Evolutionary conservation across 176 grass and related monocot genomes (phyloP).

Genomic region (Cenchrus fungigraminus): DNA sequence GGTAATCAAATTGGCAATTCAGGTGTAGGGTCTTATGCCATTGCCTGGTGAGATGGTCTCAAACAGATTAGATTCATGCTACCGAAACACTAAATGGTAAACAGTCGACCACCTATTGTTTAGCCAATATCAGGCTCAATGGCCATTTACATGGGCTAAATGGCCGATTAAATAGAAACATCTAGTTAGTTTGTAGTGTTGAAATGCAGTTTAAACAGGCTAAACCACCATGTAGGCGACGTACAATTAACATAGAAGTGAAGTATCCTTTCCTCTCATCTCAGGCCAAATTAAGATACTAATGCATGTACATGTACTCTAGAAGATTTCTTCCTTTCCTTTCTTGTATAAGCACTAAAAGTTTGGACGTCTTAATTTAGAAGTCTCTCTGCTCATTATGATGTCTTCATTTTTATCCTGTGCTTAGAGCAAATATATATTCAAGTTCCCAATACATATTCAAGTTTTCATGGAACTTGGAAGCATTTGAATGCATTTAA

Average conservation of each 20-base stretch:
- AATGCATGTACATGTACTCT: conserved; percentile 16
- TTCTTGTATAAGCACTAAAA: conserved; percentile 24
- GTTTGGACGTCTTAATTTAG: not conserved
- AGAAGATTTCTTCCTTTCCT: not conserved
- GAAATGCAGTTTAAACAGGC: too few relatives aligned
- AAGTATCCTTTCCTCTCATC: not conserved
- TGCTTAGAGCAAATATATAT: conserved; percentile 21
- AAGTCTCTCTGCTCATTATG: not conserved
- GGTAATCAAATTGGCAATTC: conserved; percentile 10
- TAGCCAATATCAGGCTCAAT: too few relatives aligned
- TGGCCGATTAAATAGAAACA: too few relatives aligned
- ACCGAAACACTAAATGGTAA: too few relatives aligned
- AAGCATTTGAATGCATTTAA: conserved; percentile 39
- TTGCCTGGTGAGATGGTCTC: not conserved
- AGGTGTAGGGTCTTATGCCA: not conserved
- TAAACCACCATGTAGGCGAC: too few relatives aligned
- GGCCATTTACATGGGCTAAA: too few relatives aligned
- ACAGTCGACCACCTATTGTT: too few relatives aligned
- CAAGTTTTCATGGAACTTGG: not conserved
- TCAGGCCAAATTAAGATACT: conserved; percentile 2
- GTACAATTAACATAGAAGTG: not conserved
- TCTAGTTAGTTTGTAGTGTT: too few relatives aligned
- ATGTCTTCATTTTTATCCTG: not conserved
- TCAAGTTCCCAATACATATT: not conserved
- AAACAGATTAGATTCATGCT: not conserved